Evolutionary conservation across 306 rosid genomes (phyloP).

Genomic region (Cucumis melo): DNA sequence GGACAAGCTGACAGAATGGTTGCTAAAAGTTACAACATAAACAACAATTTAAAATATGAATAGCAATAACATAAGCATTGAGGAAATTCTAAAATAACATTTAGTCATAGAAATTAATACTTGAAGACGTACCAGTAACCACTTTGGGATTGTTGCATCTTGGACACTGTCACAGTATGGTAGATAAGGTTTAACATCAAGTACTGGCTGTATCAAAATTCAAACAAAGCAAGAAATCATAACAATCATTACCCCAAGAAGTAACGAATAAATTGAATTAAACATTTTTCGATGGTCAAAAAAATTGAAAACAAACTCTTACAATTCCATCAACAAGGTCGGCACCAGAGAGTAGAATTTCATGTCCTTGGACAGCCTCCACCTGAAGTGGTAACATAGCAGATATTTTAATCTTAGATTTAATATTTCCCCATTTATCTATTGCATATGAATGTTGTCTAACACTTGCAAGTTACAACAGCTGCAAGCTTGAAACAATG

Average conservation of each 20-base stretch:
- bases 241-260: constrained; percentile 2
- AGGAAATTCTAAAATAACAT: not conserved
- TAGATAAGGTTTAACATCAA: constrained; percentile 85
- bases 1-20: not conserved
- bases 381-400: constrained; percentile 29
- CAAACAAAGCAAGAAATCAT: constrained; percentile 9
- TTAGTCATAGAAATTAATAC: not conserved
- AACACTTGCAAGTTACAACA: not conserved
- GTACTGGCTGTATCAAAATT: constrained; percentile 61
- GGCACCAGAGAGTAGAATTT: constrained; percentile 73
- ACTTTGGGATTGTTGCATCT: constrained; percentile 63
- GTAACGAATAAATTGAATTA: not conserved
- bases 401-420: not conserved
- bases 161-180: constrained; percentile 68
- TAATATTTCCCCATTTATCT: not conserved
- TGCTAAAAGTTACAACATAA: not conserved
- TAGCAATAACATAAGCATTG: not conserved
- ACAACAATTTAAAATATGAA: not conserved
- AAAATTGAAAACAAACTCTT: constrained; percentile 28
- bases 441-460: not conserved
- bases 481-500: not conserved
- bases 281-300: not conserved
- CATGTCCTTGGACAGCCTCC: constrained; percentile 66
- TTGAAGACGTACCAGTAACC: constrained; percentile 50
- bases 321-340: constrained; percentile 96